Conservation (phyloP, 1,284 basidiomycete species). For the Cutaneotrichosporon mucoides region DNA sequence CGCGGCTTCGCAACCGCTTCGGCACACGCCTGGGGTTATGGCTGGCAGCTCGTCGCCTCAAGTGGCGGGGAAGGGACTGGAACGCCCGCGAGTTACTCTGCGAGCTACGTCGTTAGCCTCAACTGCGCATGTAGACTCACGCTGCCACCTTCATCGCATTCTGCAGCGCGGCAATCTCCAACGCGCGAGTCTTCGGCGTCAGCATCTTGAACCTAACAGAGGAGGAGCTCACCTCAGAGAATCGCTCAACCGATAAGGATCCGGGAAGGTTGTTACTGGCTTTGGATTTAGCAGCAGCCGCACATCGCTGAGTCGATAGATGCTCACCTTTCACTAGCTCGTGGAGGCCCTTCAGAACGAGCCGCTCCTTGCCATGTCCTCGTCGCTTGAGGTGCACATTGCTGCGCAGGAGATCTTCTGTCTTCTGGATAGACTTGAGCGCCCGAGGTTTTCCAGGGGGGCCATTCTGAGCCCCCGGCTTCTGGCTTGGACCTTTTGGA, state of each 20-base stretch:
- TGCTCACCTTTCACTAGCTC: conserved; percentile 28
- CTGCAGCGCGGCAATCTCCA: conserved; percentile 85
- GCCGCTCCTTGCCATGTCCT: conserved; percentile 35
- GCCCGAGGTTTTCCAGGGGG: conserved; percentile 4
- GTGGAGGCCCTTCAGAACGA: conserved; percentile 27
- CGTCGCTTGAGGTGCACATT: conserved; percentile 20
- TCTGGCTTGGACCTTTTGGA: conserved; percentile 3
- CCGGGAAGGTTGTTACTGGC: conserved; percentile 63
- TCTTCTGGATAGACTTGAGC: conserved; percentile 33
- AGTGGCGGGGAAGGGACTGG: conserved; percentile 82
- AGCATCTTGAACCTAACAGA: neutral
- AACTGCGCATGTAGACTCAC: conserved; percentile 48
- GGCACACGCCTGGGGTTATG: conserved; percentile 90
- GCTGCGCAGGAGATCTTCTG: conserved; percentile 28
- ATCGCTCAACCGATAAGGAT: conserved; percentile 77
- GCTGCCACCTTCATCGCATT: conserved; percentile 72
- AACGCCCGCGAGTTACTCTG: conserved; percentile 75
- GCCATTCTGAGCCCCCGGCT: neutral
- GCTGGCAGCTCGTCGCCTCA: conserved; percentile 83
- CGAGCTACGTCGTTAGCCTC: conserved; percentile 23
- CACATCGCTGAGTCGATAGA: neutral
- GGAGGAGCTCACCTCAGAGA: conserved; percentile 62
- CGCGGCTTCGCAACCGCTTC: conserved; percentile 67
- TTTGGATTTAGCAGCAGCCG: conserved; percentile 27
- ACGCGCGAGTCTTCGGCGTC: conserved; percentile 63